phyloP scores from a whole-genome alignment of 352 stramenopile species.

The Phytopythium helicoides region DNA sequence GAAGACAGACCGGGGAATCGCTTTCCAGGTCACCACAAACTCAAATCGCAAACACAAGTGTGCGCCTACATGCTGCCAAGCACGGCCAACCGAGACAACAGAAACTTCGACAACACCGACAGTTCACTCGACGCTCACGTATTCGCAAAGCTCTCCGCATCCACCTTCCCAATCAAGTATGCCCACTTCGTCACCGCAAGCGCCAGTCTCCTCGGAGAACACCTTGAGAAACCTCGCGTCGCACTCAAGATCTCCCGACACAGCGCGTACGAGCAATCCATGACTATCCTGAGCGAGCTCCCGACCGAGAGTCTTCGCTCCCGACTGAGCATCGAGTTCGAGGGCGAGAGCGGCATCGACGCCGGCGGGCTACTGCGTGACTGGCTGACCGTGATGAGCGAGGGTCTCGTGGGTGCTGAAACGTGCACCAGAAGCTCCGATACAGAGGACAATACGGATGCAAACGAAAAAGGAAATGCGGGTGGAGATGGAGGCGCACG shows the following conservation, averaged over 20 bases:
- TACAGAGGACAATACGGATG: conserved; percentile 26
- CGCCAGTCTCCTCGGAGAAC: conserved; percentile 18
- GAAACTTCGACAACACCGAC: too few species aligned
- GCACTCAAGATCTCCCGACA: conserved; percentile 20
- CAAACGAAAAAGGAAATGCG: too few species aligned
- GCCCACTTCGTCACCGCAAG: conserved; percentile 24
- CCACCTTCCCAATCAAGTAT: conserved; percentile 23
- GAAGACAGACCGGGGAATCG: too few species aligned
- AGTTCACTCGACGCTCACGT: too few species aligned
- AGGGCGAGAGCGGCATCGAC: conserved; percentile 59
- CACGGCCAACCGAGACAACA: too few species aligned
- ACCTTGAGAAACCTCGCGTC: conserved; percentile 18
- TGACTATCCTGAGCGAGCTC: conserved; percentile 30
- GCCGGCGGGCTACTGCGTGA: conserved; percentile 64
- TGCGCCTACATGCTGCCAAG: too few species aligned
- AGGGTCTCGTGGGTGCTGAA: conserved; percentile 25
- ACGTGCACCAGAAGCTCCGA: conserved; percentile 19
- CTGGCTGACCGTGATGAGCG: conserved; percentile 67
- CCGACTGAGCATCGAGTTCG: conserved; percentile 51
- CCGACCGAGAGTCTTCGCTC: conserved; percentile 23
- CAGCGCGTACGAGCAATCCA: conserved; percentile 25
- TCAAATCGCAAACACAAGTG: too few species aligned
- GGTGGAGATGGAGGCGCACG: conserved; percentile 27
- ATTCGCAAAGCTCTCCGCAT: not conserved
- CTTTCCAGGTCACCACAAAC: too few species aligned